phyloP scores from a whole-genome alignment of 306 rosid genomes.

The Pyrus bretschneideri region DNA sequence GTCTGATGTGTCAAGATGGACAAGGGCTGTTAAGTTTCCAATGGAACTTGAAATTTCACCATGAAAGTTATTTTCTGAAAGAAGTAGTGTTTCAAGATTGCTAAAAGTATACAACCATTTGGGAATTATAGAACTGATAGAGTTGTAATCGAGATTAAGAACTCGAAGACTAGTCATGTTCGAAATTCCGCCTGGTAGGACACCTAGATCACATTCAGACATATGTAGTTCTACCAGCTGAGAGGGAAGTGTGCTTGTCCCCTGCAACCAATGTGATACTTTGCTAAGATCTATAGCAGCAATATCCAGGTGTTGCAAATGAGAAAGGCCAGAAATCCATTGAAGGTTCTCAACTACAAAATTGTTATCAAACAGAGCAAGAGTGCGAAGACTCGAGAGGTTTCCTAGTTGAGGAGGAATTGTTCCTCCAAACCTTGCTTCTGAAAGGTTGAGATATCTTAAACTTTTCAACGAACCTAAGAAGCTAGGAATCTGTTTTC shows the following conservation, averaged over 20 bases:
- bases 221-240: background rate
- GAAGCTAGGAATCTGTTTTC: background rate
- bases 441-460: background rate
- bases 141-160: background rate
- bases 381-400: background rate
- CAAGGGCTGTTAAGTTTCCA: background rate
- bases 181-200: background rate
- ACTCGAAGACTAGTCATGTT: conserved; percentile 5
- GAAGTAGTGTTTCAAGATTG: background rate
- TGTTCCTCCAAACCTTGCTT: background rate
- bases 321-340: background rate
- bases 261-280: background rate
- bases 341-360: background rate
- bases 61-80: background rate
- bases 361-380: background rate
- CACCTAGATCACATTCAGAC: background rate
- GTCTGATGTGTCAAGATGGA: background rate
- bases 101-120: background rate
- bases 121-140: background rate
- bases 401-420: background rate
- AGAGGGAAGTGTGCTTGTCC: conserved; percentile 1
- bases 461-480: background rate
- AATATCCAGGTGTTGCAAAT: conserved; percentile 1
- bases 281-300: background rate
- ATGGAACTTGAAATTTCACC: background rate